These are phyloP conservation scores for Bretziella fagacearum DNA, from an alignment of 2,329 filamentous ascomycete genomes.

Conservation along the genomic window DNA sequence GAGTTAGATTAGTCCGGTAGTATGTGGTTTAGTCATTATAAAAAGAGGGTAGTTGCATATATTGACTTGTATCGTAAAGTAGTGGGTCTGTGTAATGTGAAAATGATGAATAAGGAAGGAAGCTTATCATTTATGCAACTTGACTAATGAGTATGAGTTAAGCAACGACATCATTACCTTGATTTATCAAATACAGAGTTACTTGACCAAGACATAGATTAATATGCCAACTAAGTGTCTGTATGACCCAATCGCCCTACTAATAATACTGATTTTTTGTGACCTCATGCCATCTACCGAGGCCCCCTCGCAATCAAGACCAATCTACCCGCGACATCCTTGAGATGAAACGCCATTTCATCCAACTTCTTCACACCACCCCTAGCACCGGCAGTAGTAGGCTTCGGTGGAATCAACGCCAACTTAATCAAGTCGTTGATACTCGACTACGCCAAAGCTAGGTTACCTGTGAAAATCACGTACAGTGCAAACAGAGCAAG, in stretches of 20 bases:
- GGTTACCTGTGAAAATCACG: slow-evolving; percentile 1
- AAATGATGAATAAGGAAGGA: neutral
- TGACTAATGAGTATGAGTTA: neutral
- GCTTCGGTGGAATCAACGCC: slow-evolving; percentile 3
- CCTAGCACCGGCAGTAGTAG: neutral
- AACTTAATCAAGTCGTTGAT: slow-evolving; percentile 3
- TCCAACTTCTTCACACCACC: neutral
- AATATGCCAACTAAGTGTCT: neutral
- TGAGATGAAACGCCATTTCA: neutral
- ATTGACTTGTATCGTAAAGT: neutral
- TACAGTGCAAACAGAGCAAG: neutral
- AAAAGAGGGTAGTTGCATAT: neutral
- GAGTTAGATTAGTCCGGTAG: slow-evolving; percentile 5
- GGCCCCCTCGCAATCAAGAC: neutral
- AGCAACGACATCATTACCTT: too few relatives aligned
- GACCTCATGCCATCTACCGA: neutral
- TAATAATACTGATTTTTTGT: neutral
- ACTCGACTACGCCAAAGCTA: slow-evolving; percentile 3
- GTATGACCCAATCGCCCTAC: neutral
- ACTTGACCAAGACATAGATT: neutral
- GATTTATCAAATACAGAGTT: neutral
- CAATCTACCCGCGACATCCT: neutral
- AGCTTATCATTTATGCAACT: neutral
- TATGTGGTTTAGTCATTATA: neutral
- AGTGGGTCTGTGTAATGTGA: neutral